Conservation (phyloP, 1,284 basidiomycete genomes). For the Cronartium quercuum region DNA sequence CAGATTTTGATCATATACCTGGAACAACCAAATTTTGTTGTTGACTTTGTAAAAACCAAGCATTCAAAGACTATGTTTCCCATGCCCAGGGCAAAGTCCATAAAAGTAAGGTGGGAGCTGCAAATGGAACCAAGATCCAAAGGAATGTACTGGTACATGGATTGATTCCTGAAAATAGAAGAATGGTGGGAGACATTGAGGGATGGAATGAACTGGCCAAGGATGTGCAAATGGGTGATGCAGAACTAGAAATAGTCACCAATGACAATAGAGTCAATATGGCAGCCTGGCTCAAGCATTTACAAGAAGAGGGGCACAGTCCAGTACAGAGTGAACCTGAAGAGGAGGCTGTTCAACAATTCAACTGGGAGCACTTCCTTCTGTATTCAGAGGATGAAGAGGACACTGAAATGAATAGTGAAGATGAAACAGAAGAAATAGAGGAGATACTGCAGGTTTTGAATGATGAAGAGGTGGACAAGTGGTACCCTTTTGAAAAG, state of each 20-base stretch:
- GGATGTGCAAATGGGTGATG: neutral
- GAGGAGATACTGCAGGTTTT: neutral
- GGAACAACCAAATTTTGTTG: neutral
- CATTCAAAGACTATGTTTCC: neutral
- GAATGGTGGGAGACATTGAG: neutral
- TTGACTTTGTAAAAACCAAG: neutral
- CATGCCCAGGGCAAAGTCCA: neutral
- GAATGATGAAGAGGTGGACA: neutral
- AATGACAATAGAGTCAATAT: neutral
- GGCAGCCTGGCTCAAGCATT: neutral
- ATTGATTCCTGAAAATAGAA: neutral
- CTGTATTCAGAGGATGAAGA: neutral
- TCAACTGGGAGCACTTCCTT: neutral
- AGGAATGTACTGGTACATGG: neutral
- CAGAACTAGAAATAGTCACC: neutral
- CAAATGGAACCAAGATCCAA: neutral
- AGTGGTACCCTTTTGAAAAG: neutral
- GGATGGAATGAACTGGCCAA: neutral
- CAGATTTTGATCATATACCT: neutral
- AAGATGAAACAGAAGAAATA: neutral
- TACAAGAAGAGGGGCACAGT: neutral
- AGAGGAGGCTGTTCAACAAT: neutral
- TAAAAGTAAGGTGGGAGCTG: neutral
- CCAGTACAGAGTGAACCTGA: neutral
- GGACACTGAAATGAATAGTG: neutral